Conservation (phyloP, 495 filamentous ascomycete genomes). For the Cercophora sp. region DNA sequence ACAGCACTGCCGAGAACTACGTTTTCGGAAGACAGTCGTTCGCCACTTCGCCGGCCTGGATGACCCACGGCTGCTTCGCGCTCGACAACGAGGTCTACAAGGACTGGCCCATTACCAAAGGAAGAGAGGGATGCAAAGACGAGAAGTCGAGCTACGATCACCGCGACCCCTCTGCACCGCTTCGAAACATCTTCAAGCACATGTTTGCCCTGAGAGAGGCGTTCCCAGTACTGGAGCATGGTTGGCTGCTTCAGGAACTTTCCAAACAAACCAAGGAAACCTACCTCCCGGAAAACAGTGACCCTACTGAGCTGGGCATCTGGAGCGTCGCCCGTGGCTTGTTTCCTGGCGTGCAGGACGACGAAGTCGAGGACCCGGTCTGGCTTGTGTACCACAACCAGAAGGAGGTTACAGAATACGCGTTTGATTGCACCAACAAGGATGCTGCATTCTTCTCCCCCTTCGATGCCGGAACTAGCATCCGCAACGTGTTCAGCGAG, state of each 20-base stretch:
- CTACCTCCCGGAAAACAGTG: constrained; percentile 51
- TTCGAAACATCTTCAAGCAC: constrained; percentile 63
- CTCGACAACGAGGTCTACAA: constrained; percentile 54
- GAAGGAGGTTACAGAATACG: constrained; percentile 52
- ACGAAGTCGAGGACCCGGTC: constrained; percentile 52
- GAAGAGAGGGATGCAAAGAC: constrained; percentile 57
- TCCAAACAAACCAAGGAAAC: constrained; percentile 56
- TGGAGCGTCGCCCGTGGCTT: constrained; percentile 60
- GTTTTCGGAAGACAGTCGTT: constrained; percentile 66
- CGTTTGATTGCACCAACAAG: constrained; percentile 54
- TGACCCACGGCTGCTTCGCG: constrained; percentile 63
- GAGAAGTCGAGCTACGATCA: constrained; percentile 58
- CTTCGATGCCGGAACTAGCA: constrained; percentile 51
- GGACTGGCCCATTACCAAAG: constrained; percentile 56
- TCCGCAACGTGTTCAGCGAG: constrained; percentile 66
- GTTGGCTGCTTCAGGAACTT: constrained; percentile 56
- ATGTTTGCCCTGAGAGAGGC: constrained; percentile 61
- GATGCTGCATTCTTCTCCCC: constrained; percentile 53
- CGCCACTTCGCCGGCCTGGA: constrained; percentile 59
- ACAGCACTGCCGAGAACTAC: constrained; percentile 65
- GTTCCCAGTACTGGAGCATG: constrained; percentile 61
- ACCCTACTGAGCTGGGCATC: constrained; percentile 60
- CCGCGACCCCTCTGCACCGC: constrained; percentile 62
- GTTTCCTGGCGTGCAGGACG: constrained; percentile 49
- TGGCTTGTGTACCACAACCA: constrained; percentile 69